Conservation (phyloP, 495 filamentous ascomycete genomes). For the Jackrogersella multiformis region DNA sequence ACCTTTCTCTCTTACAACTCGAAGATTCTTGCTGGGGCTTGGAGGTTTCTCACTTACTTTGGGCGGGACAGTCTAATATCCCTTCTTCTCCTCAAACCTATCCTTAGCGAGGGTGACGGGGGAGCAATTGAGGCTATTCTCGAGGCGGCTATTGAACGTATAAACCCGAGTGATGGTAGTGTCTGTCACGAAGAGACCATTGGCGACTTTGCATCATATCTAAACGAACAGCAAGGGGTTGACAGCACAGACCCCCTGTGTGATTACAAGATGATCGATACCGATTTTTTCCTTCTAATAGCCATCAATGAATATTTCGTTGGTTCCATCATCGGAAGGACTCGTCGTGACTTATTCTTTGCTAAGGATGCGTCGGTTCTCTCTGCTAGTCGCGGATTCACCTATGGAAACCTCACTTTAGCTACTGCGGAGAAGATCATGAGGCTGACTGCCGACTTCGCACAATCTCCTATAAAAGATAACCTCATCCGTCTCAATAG, state of each 20-base stretch:
- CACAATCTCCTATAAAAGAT: constrained; percentile 44
- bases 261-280: constrained; percentile 72
- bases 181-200: constrained; percentile 73
- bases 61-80: constrained; percentile 72
- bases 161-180: constrained; percentile 66
- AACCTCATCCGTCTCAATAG: constrained; percentile 68
- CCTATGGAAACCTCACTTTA: constrained; percentile 61
- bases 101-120: constrained; percentile 65
- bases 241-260: constrained; percentile 63
- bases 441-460: constrained; percentile 63
- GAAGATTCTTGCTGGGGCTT: constrained; percentile 71
- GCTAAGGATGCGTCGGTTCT: constrained; percentile 58
- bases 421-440: constrained; percentile 67
- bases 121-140: constrained; percentile 70
- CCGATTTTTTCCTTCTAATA: constrained; percentile 69
- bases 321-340: constrained; percentile 54
- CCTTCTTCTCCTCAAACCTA: constrained; percentile 63
- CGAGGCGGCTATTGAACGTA: constrained; percentile 65
- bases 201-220: constrained; percentile 71
- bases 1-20: constrained; percentile 70
- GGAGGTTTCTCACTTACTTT: constrained; percentile 74
- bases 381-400: constrained; percentile 59
- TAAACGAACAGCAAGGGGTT: constrained; percentile 63
- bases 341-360: constrained; percentile 58
- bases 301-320: constrained; percentile 68